These are phyloP conservation scores for Rhypophila decipiens DNA, from an alignment of 495 filamentous ascomycete genomes.

Conservation along the genomic window DNA sequence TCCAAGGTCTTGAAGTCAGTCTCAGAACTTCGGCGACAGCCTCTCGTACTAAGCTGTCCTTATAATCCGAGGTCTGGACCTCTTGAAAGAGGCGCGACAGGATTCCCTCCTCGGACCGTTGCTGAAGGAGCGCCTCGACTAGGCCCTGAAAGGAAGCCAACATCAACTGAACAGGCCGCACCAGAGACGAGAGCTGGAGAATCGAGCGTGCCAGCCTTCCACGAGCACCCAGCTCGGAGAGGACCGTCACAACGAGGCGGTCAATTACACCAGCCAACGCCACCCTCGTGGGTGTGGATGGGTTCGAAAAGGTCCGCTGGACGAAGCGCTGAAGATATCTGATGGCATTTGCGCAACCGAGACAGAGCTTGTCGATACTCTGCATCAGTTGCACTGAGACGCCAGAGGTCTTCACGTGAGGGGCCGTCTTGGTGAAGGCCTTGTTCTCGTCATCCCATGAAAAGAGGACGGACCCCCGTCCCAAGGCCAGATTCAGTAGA, in stretches of 20 bases:
- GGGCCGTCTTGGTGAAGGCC: slow-evolving; percentile 51
- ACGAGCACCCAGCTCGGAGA: slow-evolving; percentile 46
- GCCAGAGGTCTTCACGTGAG: slow-evolving; percentile 60
- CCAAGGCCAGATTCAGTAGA: slow-evolving; percentile 67
- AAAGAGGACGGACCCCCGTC: slow-evolving; percentile 77
- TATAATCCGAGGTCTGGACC: slow-evolving; percentile 58
- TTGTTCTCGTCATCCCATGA: slow-evolving; percentile 51
- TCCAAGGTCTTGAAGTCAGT: slow-evolving; percentile 62
- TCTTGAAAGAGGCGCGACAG: slow-evolving; percentile 61
- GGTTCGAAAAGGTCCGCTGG: slow-evolving; percentile 35
- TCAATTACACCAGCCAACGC: slow-evolving; percentile 58
- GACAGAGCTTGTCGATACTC: slow-evolving; percentile 50
- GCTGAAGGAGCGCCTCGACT: slow-evolving; percentile 45
- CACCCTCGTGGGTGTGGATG: slow-evolving; percentile 44
- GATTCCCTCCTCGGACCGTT: slow-evolving; percentile 58
- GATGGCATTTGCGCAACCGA: slow-evolving; percentile 53
- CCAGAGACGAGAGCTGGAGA: slow-evolving; percentile 63
- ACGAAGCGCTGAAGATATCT: slow-evolving; percentile 49
- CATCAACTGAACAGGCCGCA: slow-evolving; percentile 56
- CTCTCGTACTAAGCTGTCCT: slow-evolving; percentile 52
- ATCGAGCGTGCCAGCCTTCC: slow-evolving; percentile 41
- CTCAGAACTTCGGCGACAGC: slow-evolving; percentile 62
- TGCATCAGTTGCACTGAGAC: slow-evolving; percentile 53
- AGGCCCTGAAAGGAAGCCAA: slow-evolving; percentile 56
- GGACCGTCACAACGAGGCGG: slow-evolving; percentile 47